Evolutionary conservation across 805 yeast species (phyloP), one percentile per base, ranked within the genome.

Genomic region (Candida loeiensis): DNA sequence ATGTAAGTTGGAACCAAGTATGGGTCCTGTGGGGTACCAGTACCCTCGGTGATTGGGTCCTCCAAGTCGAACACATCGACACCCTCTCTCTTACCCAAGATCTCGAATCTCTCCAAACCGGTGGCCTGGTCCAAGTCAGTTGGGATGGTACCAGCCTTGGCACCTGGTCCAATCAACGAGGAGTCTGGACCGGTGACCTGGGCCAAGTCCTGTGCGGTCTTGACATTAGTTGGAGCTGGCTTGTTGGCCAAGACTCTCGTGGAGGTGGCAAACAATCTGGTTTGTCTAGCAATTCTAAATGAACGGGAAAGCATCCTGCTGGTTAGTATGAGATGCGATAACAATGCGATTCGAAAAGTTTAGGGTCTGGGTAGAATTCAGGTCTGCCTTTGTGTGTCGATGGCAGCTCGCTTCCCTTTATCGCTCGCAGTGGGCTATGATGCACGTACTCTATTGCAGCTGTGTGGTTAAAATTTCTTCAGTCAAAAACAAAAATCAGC

Each of bases 101-200:
- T 66, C 77, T 93, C 99, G 53, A 90, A 76, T 80, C 99, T 89
- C 71, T 86, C 98, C 61, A 91, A 74, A 85, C 99, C 99, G 37
- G 99, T 93, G 57, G 97, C 89, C 74, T 91, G 98, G 59, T 93
- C 96, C 52, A 86, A 63, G 66, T 90, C 96, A 45, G 95, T 80
- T 64, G 98, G 97, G 60, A 93, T 82, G 37, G 82, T 74, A 52
- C 91, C 95, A 53, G 77, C 76, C 52, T 73, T 67, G 50, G 95
- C 95, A 79, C 97, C 98, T 41, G 85, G 80, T 66, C 97, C 96
- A 53, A 89, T 78, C 65, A 91, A 78, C 41, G 88, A 74, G 50
- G 76, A 79, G 51, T 64, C 72, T 37, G 81, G 77, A 59, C 87
- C 88, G 39, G 79, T 74, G 53, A 91, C 95, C 64, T 91, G 95